Percentiles rank a stretch among this genome's conserved stretches.
Conservation (phyloP, 2,329 filamentous ascomycete genomes). For the Microascus cirrosus region DNA sequence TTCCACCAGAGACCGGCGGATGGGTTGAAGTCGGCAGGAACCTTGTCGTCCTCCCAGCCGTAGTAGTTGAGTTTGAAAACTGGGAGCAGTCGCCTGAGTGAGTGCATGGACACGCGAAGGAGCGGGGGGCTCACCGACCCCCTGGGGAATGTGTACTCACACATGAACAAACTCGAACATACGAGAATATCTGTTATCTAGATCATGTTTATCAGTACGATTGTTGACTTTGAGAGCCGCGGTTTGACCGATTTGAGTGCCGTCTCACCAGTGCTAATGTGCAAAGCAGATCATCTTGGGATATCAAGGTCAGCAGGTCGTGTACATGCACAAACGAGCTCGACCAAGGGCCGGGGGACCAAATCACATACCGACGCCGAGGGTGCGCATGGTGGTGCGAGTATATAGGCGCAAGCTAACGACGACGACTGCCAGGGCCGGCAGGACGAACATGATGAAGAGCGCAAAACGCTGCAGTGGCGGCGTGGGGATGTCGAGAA, state of each 20-base stretch:
- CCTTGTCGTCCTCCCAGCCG: not conserved
- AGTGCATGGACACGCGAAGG: not conserved
- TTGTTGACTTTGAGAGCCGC: not conserved
- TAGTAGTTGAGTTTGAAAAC: conserved; percentile 1
- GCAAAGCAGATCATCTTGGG: conserved; percentile 13
- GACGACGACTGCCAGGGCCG: not conserved
- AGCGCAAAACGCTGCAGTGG: conserved; percentile 2
- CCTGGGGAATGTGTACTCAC: not conserved
- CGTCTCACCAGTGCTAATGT: conserved; percentile 10
- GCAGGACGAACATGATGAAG: conserved; percentile 2
- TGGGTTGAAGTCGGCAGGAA: not conserved
- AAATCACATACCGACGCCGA: conserved; percentile 2
- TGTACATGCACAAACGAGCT: not conserved
- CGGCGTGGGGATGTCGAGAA: conserved; percentile 18
- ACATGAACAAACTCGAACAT: conserved; percentile 7
- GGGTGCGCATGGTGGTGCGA: not conserved
- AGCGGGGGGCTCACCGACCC: conserved; percentile 8
- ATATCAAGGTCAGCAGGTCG: conserved; percentile 3
- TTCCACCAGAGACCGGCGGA: not conserved
- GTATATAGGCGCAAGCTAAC: conserved; percentile 1
- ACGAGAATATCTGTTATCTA: conserved; percentile 10
- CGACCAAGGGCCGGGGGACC: not conserved
- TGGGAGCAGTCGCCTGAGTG: not conserved
- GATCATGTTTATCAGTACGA: not conserved
- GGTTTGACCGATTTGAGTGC: not conserved